These are phyloP conservation scores for Orbilia blumenaviensis DNA, from an alignment of 2,329 filamentous ascomycete genomes.

Conservation along the genomic window DNA sequence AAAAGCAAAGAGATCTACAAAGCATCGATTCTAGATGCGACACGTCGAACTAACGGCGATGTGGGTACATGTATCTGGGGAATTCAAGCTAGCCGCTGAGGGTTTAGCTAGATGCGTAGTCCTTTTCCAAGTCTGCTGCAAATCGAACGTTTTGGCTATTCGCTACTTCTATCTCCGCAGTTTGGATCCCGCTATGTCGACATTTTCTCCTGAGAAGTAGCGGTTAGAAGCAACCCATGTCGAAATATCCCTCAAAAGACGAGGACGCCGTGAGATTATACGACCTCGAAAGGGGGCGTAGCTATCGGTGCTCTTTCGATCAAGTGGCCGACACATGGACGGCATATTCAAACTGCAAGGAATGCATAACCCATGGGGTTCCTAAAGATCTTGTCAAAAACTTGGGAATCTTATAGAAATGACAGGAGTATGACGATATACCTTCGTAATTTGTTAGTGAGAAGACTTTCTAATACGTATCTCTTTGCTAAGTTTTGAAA, in stretches of 20 bases:
- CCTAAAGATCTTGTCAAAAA: conserved; percentile 16
- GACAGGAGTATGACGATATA: conserved; percentile 49
- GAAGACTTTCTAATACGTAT: conserved; percentile 21
- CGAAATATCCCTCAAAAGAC: conserved; percentile 44
- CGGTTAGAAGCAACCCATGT: conserved; percentile 13
- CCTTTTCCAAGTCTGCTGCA: not conserved
- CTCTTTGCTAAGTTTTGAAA: conserved; percentile 22
- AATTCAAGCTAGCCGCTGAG: conserved; percentile 29
- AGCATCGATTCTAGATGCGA: conserved; percentile 54
- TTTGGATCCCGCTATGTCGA: conserved; percentile 19
- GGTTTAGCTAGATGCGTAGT: conserved; percentile 17
- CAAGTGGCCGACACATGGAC: conserved; percentile 43
- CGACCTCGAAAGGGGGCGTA: not conserved
- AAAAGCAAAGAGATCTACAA: conserved; percentile 52
- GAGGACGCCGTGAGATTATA: conserved; percentile 8
- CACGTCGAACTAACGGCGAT: conserved; percentile 45
- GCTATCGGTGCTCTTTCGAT: conserved; percentile 27
- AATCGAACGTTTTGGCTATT: not conserved
- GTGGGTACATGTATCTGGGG: conserved; percentile 35
- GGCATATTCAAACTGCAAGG: conserved; percentile 34
- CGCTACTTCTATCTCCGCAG: not conserved
- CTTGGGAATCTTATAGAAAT: not conserved
- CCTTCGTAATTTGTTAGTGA: conserved; percentile 38
- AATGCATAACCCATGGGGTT: conserved; percentile 43
- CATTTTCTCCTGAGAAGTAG: not conserved